Evolutionary conservation across 208 protist genomes (phyloP), one percentile per base, ranked within the genome.

Genomic region (Trypanosoma mega): DNA sequence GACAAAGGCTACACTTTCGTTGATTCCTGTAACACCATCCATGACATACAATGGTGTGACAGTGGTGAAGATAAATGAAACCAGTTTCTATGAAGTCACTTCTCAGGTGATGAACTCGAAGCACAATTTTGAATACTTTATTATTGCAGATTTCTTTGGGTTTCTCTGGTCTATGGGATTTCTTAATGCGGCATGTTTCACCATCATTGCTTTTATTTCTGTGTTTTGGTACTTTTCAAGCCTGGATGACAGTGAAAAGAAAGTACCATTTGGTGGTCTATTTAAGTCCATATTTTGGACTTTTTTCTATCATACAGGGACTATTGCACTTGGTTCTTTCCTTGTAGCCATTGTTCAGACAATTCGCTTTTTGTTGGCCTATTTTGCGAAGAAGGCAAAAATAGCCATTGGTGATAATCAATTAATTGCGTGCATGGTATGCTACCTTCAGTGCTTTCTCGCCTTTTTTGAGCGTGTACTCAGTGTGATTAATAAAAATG

Each of bases 401-500:
- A 16, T 30, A 57, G 14, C 26, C 5, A 2, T 31, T 3, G 51
- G 31, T n/a, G 27, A 59, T 0, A 70, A 55, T 37, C 31, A 31
- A 12, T 18, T 68, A 6, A 30, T 74, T 12, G 57, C 53, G 48
- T 92, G 50, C 52, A 11, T 91, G 9, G 1, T 80, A 1, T 64
- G 46, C 29, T 80, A 66, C 63, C 16, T 87, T 21, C 12, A 80
- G 46, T 96, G 85, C 62, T 67, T 71, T 51, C 59, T 97, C 8
- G 57, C 61, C 14, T 90, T 57, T 46, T 57, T 97, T 20, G 88
- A 97, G 63, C 59, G 70, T n/a, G 78, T 97, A 39, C 37, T 97
- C 1, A 68, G 85, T 18, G 87, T 88, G 49, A 74, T 98, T 34
- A 93, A 80, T 64, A 77, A 86, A 53, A 96, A 97, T 61, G 89